A percentile compares a stretch with the other conserved stretches of the same genome.
Evolutionary conservation across 2,329 filamentous ascomycete genomes (phyloP).

Genomic region (Arthrobotrys entomopaga): DNA sequence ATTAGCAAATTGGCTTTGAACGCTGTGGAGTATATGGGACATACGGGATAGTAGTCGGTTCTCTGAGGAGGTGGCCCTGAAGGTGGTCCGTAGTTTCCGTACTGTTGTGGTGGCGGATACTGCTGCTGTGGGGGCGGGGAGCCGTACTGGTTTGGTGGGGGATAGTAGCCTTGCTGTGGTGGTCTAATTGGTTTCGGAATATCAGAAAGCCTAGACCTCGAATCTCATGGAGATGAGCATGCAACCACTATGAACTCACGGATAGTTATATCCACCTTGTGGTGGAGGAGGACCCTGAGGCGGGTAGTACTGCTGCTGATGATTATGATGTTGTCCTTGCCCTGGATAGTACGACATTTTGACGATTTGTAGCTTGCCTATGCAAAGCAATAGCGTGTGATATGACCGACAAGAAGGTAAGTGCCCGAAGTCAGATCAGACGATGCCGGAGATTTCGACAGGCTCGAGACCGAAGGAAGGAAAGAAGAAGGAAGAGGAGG

Average conservation of each 20-base stretch:
- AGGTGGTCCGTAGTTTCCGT: slow-evolving; percentile 46
- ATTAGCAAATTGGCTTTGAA: background rate
- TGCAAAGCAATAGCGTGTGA: slow-evolving; percentile 17
- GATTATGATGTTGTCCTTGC: slow-evolving; percentile 29
- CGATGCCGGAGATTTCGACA: slow-evolving; percentile 1
- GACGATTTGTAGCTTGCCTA: slow-evolving; percentile 31
- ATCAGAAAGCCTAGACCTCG: background rate
- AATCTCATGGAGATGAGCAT: background rate
- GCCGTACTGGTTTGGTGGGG: slow-evolving; percentile 36
- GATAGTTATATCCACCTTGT: slow-evolving; percentile 43
- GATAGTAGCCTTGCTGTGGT: slow-evolving; percentile 14
- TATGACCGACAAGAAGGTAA: background rate
- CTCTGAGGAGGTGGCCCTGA: slow-evolving; percentile 27
- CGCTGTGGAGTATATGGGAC: background rate
- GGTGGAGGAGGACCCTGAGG: slow-evolving; percentile 37
- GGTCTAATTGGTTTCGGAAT: slow-evolving; percentile 6
- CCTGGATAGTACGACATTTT: slow-evolving; percentile 55
- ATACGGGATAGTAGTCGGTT: slow-evolving; percentile 33
- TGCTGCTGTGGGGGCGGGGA: slow-evolving; percentile 45
- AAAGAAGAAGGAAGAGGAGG: background rate
- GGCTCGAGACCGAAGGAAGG: slow-evolving; percentile 3
- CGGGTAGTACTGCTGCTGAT: slow-evolving; percentile 41
- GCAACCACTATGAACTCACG: slow-evolving; percentile 17
- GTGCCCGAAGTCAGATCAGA: background rate
- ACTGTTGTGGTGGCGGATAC: slow-evolving; percentile 22